Percentiles rank a stretch among this genome's conserved stretches.
These are phyloP conservation scores for Sicyos edulis DNA, from an alignment of 306 rosid genomes.

Conservation along the genomic window DNA sequence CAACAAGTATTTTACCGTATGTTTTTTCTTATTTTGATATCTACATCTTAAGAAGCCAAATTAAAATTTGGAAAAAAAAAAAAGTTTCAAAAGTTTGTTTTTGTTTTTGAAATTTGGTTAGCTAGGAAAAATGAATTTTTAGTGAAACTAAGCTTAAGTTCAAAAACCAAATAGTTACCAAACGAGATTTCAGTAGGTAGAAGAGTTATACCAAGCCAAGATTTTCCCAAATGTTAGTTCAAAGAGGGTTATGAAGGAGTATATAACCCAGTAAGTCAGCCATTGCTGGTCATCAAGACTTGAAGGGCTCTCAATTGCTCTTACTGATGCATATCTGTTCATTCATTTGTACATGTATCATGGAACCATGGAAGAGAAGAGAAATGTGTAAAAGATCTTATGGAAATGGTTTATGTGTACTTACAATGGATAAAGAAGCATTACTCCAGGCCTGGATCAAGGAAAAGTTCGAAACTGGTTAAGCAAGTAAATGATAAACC, in stretches of 20 bases:
- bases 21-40: too few relatives aligned
- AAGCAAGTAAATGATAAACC: background rate
- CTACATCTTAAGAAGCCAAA: too few relatives aligned
- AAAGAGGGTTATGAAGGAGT: slow-evolving; percentile 67
- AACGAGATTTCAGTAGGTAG: background rate
- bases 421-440: slow-evolving; percentile 92
- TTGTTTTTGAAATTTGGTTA: too few relatives aligned
- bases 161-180: too few relatives aligned
- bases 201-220: slow-evolving; percentile 50
- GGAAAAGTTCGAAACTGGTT: slow-evolving; percentile 14
- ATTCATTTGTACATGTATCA: background rate
- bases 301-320: slow-evolving; percentile 91
- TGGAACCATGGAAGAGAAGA: background rate
- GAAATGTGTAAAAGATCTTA: background rate
- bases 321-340: slow-evolving; percentile 67
- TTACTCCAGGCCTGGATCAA: slow-evolving; percentile 66
- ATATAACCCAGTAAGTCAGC: slow-evolving; percentile 89
- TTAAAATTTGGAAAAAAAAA: too few relatives aligned
- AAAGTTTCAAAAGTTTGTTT: too few relatives aligned
- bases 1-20: too few relatives aligned
- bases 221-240: slow-evolving; percentile 64
- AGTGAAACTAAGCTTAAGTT: too few relatives aligned
- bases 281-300: slow-evolving; percentile 86
- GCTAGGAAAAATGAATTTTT: too few relatives aligned
- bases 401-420: slow-evolving; percentile 21